Evolutionary conservation across 2,329 filamentous ascomycete species (phyloP), one percentile per base, ranked within the genome.

Genomic region (Fusarium burgessii): DNA sequence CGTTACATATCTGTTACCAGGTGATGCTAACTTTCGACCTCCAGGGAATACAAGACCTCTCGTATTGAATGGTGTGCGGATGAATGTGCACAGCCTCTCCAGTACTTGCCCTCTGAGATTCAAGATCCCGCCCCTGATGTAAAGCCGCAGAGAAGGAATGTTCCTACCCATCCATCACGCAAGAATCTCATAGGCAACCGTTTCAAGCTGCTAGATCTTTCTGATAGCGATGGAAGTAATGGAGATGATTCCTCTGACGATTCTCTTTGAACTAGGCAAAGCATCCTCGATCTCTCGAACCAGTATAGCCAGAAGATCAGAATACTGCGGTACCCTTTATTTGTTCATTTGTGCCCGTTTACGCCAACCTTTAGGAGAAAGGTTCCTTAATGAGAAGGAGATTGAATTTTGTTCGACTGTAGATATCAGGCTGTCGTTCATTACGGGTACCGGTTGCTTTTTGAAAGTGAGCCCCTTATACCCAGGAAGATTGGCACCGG

Each of bases 51-150:
- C 82, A 93, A 91, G 76, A 86, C 88, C 25, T 89, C 86, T 65
- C 90, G 86, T 68, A 91, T 97, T 71, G 89, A 91, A 17, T 95
- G 90, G 86, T 89, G 86, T 66, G 79, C 83, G 0, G 93, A 97
- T 74, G 92, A 95, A 73, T 97, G 93, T 76, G 87, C 88, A 40
- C 85, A 87, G 60, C 85, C 90, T 2, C 78, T 91, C 50, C 40
- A 47, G 20, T 52, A 74, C 45, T 78, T 70, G 65, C 73, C 59
- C 54, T 51, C 38, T 38, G 29, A 35, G 20, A 27, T 38, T 20
- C 33, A 25, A 18, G 5, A 36, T 29, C 40, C 35, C 2, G 27
- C 27, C 13, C 41, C 36, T 32, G 18, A n/a, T n/a, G 25, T 46
- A 23, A 56, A 54, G 49, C 15, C 45, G 20, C 45, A 62, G 38